These are phyloP conservation scores for Curvularia lunata DNA, from an alignment of 2,329 filamentous ascomycete species.

Conservation along the genomic window DNA sequence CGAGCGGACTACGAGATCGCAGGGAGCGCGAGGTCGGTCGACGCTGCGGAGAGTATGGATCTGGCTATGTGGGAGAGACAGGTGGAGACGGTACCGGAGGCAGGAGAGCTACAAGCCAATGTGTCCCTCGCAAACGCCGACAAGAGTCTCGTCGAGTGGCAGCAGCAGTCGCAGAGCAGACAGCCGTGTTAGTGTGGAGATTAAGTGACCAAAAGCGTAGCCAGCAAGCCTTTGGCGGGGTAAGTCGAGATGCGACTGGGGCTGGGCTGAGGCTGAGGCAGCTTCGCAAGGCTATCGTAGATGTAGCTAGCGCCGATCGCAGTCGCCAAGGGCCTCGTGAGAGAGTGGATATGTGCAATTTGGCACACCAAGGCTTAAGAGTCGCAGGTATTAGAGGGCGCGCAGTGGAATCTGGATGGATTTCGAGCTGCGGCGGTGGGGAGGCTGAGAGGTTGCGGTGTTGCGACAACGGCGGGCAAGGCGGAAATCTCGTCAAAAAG, in stretches of 20 bases:
- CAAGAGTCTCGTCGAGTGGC: constrained; percentile 40
- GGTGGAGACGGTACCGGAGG: constrained; percentile 60
- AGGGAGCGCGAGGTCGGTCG: constrained; percentile 43
- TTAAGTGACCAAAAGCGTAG: constrained; percentile 50
- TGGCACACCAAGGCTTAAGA: constrained; percentile 29
- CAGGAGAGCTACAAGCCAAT: constrained; percentile 98
- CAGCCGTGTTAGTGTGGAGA: constrained; percentile 34
- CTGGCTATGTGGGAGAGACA: constrained; percentile 18
- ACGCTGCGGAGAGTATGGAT: constrained; percentile 27
- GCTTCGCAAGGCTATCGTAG: constrained; percentile 31
- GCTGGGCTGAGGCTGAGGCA: constrained; percentile 28
- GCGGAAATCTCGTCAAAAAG: constrained; percentile 38
- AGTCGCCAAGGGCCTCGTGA: constrained; percentile 30
- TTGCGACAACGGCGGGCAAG: constrained; percentile 37
- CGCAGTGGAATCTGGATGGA: constrained; percentile 38
- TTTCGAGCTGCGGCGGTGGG: constrained; percentile 37
- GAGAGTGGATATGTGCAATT: constrained; percentile 42
- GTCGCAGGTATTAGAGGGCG: constrained; percentile 40
- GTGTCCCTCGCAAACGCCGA: constrained; percentile 78
- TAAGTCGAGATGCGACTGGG: constrained; percentile 32
- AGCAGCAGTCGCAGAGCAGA: constrained; percentile 34
- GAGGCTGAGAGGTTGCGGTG: constrained; percentile 33
- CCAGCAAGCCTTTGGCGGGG: constrained; percentile 52
- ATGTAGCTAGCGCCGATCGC: constrained; percentile 43
- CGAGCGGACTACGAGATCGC: constrained; percentile 43